Evolutionary conservation across 208 protist genomes (phyloP).

Genomic region (Leptomonas pyrrhocoris): DNA sequence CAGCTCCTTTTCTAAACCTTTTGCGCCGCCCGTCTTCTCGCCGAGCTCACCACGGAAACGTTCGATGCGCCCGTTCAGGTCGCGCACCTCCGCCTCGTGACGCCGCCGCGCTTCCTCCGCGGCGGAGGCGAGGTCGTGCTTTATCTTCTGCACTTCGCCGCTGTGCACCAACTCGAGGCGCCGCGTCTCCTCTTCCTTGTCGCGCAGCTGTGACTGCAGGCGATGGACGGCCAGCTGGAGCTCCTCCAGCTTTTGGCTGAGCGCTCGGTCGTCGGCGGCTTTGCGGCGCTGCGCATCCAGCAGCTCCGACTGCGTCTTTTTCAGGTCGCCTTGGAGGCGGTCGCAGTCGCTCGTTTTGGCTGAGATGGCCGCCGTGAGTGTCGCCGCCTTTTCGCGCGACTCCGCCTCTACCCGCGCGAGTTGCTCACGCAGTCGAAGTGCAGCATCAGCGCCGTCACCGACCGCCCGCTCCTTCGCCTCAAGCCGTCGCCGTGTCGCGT

Average conservation of each 20-base stretch:
- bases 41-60: constrained; percentile 43
- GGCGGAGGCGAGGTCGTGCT: constrained; percentile 35
- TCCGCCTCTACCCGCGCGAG: constrained; percentile 26
- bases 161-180: constrained; percentile 38
- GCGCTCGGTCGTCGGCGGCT: constrained; percentile 36
- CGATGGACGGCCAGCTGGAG: constrained; percentile 29
- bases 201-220: constrained; percentile 50
- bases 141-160: constrained; percentile 48
- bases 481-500: constrained; percentile 16
- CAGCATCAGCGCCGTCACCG: constrained; percentile 21
- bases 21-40: constrained; percentile 49
- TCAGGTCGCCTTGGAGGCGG: constrained; percentile 49
- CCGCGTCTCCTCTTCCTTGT: constrained; percentile 59
- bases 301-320: constrained; percentile 43
- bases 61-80: constrained; percentile 54
- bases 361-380: constrained; percentile 25
- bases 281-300: constrained; percentile 36
- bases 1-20: constrained; percentile 48
- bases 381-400: constrained; percentile 47
- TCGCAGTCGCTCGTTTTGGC: constrained; percentile 42
- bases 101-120: constrained; percentile 38
- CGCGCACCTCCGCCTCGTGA: constrained; percentile 51
- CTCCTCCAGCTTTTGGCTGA: constrained; percentile 45
- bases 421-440: constrained; percentile 30
- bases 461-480: constrained; percentile 38